phyloP scores from a whole-genome alignment of 2,329 filamentous ascomycete genomes.

The Sporothrix phasma region DNA sequence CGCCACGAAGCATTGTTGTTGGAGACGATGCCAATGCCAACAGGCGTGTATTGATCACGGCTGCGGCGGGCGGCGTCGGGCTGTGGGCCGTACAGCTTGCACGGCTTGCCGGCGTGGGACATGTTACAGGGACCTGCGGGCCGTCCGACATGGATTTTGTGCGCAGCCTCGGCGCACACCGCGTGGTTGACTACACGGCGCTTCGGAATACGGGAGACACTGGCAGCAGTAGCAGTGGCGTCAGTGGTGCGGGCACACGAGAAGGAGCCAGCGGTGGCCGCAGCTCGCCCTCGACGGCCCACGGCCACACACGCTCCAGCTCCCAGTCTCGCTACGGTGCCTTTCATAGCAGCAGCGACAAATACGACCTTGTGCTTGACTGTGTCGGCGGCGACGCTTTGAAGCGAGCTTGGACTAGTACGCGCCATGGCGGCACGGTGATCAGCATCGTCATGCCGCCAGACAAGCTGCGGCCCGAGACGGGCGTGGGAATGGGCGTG shows the following conservation, averaged over 20 bases:
- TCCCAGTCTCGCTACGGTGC: neutral
- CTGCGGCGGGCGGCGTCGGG: conserved; percentile 20
- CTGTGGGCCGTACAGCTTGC: conserved; percentile 23
- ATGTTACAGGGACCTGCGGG: conserved; percentile 17
- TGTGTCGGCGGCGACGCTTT: conserved; percentile 18
- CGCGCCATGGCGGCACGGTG: conserved; percentile 16
- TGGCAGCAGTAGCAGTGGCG: neutral
- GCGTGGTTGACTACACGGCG: conserved; percentile 17
- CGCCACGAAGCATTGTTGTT: neutral
- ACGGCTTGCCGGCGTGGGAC: conserved; percentile 18
- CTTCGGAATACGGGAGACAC: neutral
- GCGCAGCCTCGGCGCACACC: conserved; percentile 17
- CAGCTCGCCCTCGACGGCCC: neutral
- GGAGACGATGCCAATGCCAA: conserved; percentile 10
- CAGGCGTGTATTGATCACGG: conserved; percentile 22
- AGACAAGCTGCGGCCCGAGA: conserved; percentile 11
- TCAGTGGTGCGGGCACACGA: neutral
- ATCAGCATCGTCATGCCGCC: conserved; percentile 18
- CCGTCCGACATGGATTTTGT: conserved; percentile 18
- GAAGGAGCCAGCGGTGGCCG: neutral
- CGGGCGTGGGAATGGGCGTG: conserved; percentile 16
- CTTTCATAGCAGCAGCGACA: conserved; percentile 9
- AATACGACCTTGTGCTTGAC: conserved; percentile 20
- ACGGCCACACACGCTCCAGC: conserved; percentile 2
- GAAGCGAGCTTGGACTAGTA: conserved; percentile 16